Conservation (phyloP, 148 eudicot species). For the Spergularia bocconei region DNA sequence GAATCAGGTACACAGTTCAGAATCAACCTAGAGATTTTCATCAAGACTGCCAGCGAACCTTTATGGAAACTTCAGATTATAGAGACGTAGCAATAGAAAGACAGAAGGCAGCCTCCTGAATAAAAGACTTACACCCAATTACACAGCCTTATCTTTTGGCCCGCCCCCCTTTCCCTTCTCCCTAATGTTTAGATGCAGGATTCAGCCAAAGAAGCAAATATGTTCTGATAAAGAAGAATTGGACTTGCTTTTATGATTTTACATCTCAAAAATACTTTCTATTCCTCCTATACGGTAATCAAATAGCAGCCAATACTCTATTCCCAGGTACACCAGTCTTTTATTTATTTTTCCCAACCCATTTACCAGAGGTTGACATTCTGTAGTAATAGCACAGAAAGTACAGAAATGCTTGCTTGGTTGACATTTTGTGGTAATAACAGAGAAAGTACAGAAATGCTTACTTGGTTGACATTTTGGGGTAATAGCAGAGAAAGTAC, state of each 20-base stretch:
- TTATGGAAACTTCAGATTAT: no score
- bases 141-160: no score
- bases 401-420: conserved; percentile 42
- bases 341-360: background rate
- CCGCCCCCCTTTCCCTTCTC: no score
- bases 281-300: background rate
- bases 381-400: background rate
- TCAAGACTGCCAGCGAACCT: no score
- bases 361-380: background rate
- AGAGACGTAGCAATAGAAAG: no score
- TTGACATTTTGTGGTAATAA: background rate
- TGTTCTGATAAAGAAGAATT: background rate
- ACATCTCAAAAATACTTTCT: background rate
- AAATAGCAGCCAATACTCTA: background rate
- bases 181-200: no score
- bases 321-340: background rate
- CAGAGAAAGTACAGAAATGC: background rate
- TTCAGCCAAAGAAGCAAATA: no score
- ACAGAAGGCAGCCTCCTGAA: no score
- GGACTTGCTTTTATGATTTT: background rate
- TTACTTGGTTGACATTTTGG: conserved; percentile 41
- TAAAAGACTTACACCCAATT: no score
- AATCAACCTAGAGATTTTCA: no score
- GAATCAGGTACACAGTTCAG: no score
- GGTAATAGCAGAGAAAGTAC: background rate